Base-by-base conservation (phyloP, 1,284 basidiomycete species). In the Puccinia hordei region DNA sequence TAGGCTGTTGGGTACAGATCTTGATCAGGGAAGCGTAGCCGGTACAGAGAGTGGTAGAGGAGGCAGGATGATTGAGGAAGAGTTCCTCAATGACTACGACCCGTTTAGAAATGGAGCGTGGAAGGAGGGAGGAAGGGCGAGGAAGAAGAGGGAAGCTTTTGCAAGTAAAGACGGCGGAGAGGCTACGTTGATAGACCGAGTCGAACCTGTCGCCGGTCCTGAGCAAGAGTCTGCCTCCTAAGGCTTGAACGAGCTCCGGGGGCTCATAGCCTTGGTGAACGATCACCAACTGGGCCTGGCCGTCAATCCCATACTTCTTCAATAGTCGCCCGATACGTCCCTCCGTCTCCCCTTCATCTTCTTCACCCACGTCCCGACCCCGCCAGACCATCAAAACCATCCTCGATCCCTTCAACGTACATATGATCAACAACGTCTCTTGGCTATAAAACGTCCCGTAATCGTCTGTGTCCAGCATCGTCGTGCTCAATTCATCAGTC, bases 221-320 rank as follows among this genome's bases (percentile, higher is more conserved):
- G 19, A 78, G 49, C 33, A 78, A 24, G 13, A 78, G 57, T 41
- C 55, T 51, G 38, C 76, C 76, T 0, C 76, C 76, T 27, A 78
- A 49, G 12, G 76, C 65, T 30, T 78, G 49, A 1, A 78, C 53
- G 51, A 78, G 69, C 38, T 78, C 76, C 9, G 35, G 38, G 17
- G 65, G 65, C 63, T 78, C 76, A 15, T 78, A 71, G n/a, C 76
- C 76, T 44, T 78, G 76, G 27, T 44, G 12, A 44, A 78, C 69
- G 19, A 53, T 78, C 19, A 68, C 35, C 63, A 77, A 38, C 22
- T 33, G 19, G 22, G 74, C 65, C 24, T 68, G 57, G 27, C 61
- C 61, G 9, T 77, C 74, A 46, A 77, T 77, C 13, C 74, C 74
- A 24, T 77, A 77, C 61, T 77, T 77, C 63, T 66, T 77, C 59